Evolutionary conservation across 352 stramenopile genomes (phyloP), one percentile per base, ranked within the genome.

Genomic region (Phytophthora litchii): DNA sequence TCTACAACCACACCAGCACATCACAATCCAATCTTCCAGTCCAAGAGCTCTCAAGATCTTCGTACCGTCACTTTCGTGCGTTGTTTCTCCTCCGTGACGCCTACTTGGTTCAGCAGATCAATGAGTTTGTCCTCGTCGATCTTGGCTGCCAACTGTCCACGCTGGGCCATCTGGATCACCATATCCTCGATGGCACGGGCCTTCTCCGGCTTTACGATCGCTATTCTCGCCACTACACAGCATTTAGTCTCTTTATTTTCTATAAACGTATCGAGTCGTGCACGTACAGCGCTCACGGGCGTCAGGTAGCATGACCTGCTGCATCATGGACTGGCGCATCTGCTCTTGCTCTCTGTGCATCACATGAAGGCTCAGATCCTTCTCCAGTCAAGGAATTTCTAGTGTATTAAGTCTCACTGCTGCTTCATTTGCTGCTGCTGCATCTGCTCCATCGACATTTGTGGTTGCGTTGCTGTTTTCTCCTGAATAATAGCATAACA

Each of bases 191-290:
- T 89, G 19, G 80, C 83, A 12, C 82, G 81, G 17, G 86, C 82
- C 68, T 95, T 95, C 59, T 95, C 84, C 2, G 86, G 84, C 78
- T 95, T 95, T 10, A 95, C 86, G 49, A 95, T 95, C 36, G 82
- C 78, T 84, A 95, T 90, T 84, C 84, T 83, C 43, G 81, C 85
- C 48, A 95, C 86, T 95, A 20, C 3, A 74, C 17, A 34, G 23
- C 41, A 45, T 3, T 27, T 5, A 27, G 23, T 27, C 5, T 27
- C 23, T 5, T 5, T 27, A 27, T 27, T 27, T n/a, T n/a, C n/a
- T n/a, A n/a, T n/a, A n/a, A 25, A 6, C 3, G 4, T 7, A 42
- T 50, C 4, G 1, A 50, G 32, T 17, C 31, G 17, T 3, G 17
- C 12, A 88, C 82, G 60, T 86, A 93, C 86, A 64, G 47, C 86